Conservation (phyloP, 192 early-diverging fungal genomes). For the Mortierella claussenii region DNA sequence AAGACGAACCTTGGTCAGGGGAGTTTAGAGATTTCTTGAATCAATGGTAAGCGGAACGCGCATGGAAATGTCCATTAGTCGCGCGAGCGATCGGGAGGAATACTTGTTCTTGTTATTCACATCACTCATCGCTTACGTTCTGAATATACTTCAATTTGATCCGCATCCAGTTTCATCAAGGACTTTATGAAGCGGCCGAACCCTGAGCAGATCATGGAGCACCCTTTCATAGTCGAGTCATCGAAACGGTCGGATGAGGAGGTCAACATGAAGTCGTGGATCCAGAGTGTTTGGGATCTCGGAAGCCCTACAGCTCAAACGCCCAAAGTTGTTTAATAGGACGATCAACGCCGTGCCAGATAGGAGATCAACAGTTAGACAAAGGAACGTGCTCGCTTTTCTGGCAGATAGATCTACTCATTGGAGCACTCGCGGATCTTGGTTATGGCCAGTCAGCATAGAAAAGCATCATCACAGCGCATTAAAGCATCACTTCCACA, state of each 20-base stretch:
- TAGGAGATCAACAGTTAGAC: too few species aligned
- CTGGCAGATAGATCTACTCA: too few species aligned
- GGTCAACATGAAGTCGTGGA: constrained; percentile 77
- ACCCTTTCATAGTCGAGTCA: constrained; percentile 75
- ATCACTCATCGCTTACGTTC: too few species aligned
- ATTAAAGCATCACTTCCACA: too few species aligned
- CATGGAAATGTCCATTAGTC: too few species aligned
- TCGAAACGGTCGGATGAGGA: constrained; percentile 55
- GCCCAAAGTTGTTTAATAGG: constrained; percentile 36
- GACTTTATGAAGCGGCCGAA: constrained; percentile 74
- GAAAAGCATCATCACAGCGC: too few species aligned
- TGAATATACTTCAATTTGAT: constrained; percentile 7
- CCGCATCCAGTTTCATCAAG: constrained; percentile 73
- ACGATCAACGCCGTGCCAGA: too few species aligned
- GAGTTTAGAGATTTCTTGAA: constrained; percentile 79
- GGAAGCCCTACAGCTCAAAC: constrained; percentile 32
- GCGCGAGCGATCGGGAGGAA: too few species aligned
- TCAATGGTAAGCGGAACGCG: constrained; percentile 69
- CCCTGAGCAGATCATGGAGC: constrained; percentile 72
- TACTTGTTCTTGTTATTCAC: background rate
- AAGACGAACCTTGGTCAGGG: constrained; percentile 66
- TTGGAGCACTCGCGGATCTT: too few species aligned
- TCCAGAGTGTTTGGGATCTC: constrained; percentile 74
- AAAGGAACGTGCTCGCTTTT: too few species aligned
- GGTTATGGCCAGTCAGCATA: too few species aligned